Evolutionary conservation across 2,329 filamentous ascomycete genomes (phyloP).

Genomic region (Fusarium beomiforme): DNA sequence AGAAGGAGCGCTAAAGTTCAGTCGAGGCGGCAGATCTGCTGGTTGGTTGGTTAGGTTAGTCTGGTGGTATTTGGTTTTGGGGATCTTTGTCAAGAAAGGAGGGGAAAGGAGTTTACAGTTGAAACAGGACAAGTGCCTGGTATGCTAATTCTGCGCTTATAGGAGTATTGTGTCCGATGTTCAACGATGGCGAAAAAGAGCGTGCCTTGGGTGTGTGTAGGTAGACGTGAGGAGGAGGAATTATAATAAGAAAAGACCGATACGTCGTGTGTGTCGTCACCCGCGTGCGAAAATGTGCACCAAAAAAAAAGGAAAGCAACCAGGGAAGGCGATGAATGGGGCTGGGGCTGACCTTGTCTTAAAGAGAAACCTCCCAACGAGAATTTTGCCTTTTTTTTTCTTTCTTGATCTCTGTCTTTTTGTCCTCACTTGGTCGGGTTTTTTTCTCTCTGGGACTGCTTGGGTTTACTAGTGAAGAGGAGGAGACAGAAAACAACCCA

Average conservation of each 20-base stretch:
- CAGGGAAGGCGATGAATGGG: conserved; percentile 16
- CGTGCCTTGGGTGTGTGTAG: not conserved
- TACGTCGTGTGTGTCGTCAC: conserved; percentile 32
- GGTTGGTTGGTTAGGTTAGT: conserved; percentile 25
- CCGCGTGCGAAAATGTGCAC: conserved; percentile 17
- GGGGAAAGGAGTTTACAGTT: conserved; percentile 32
- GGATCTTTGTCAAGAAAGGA: conserved; percentile 30
- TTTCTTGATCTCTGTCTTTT: not conserved
- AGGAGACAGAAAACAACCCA: conserved; percentile 20
- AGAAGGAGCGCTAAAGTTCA: conserved; percentile 35
- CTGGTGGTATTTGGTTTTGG: conserved; percentile 28
- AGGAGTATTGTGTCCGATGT: conserved; percentile 12
- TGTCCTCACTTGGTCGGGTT: not conserved
- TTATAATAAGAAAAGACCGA: not conserved
- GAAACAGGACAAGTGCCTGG: conserved; percentile 18
- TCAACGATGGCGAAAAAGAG: conserved; percentile 7
- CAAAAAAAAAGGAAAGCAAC: conserved; percentile 33
- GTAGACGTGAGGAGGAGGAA: not conserved
- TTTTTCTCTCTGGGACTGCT: not conserved
- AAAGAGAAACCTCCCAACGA: conserved; percentile 26
- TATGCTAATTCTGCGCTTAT: conserved; percentile 27
- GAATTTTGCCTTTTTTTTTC: conserved; percentile 1
- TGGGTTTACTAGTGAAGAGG: conserved; percentile 22
- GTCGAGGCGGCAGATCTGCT: conserved; percentile 36
- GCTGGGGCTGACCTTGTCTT: conserved; percentile 35